A percentile compares a stretch with the other conserved stretches of the same genome.
Evolutionary conservation across 2,329 filamentous ascomycete genomes (phyloP).

Genomic region (Aspergillus sergii): DNA sequence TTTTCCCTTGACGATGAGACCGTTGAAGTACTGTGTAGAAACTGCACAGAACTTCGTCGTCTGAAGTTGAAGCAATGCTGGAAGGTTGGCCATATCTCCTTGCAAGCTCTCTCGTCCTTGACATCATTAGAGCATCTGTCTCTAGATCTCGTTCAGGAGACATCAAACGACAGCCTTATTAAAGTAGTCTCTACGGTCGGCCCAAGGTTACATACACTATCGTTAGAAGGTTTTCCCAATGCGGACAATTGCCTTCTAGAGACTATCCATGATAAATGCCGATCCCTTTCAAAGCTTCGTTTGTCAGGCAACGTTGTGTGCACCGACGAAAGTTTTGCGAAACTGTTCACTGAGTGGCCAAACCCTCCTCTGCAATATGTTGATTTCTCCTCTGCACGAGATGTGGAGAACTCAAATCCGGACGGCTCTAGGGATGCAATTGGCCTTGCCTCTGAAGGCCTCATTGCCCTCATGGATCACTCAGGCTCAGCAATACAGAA

Average conservation of each 20-base stretch:
- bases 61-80: conserved; percentile 84
- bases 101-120: conserved; percentile 66
- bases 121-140: conserved; percentile 72
- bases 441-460: conserved; percentile 75
- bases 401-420: conserved; percentile 71
- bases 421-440: conserved; percentile 64
- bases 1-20: conserved; percentile 75
- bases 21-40: conserved; percentile 61
- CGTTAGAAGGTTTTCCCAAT: conserved; percentile 68
- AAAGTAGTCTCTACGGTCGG: conserved; percentile 66
- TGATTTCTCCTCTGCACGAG: conserved; percentile 77
- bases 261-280: conserved; percentile 71
- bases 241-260: conserved; percentile 71
- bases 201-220: conserved; percentile 71
- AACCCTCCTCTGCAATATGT: conserved; percentile 71
- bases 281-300: conserved; percentile 71
- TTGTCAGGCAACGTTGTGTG: conserved; percentile 75
- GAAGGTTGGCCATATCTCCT: conserved; percentile 66
- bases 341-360: conserved; percentile 74
- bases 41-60: conserved; percentile 69
- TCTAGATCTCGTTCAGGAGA: conserved; percentile 64
- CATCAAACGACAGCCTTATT: conserved; percentile 61
- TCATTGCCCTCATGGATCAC: conserved; percentile 81
- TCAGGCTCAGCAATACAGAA: conserved; percentile 67
- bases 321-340: conserved; percentile 72